Base-by-base conservation (phyloP, 2,329 filamentous ascomycete genomes). In the Teratosphaeria zuluensis region DNA sequence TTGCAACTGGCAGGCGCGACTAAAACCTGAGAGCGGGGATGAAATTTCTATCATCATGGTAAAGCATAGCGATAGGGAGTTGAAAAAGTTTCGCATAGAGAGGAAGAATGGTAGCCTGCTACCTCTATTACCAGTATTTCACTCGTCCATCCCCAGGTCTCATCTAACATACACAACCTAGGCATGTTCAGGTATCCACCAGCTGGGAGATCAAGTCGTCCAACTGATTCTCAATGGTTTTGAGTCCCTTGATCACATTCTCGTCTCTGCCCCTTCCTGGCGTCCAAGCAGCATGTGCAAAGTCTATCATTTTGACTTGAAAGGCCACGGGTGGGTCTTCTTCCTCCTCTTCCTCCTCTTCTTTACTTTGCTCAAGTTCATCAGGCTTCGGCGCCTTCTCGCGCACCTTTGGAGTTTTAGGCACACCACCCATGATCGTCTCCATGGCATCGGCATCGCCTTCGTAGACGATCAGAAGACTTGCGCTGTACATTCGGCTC, bases 281-380 rank as follows among this genome's bases (percentile, higher is more conserved):
- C 1, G 84, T 87, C 86, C 88, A 97, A 55, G 79, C 76, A 11
- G 94, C 94, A 74, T 99, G 94, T 1, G 94, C 94, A 79, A 99
- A 99, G 73, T 99, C 94, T 66, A 99, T 99, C 63, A 99, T 80
- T 70, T 92, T 94, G 55, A 96, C 80, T 12, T 84, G 82, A 68
- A 87, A 90, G 51, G 95, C 83, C 66, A 86, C 86, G 0, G 87
- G 87, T 11, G 58, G 59, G 72, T 69, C 61, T 76, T 70, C 72
- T 58, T 79, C 74, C 56, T 81, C 78, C 53, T 79, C 76, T 2
- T 84, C 81, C 1, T 81, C 74, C 9, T 77, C 77, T n/a, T 76
- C 75, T 33, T 75, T 73, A 21, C 73, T 35, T 28, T 53, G 28
- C 28, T 53, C 52, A 53, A 31, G 12, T 30, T 55, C 57, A 14